phyloP scores from a whole-genome alignment of 805 yeast genomes.

The Starmerella apis region DNA sequence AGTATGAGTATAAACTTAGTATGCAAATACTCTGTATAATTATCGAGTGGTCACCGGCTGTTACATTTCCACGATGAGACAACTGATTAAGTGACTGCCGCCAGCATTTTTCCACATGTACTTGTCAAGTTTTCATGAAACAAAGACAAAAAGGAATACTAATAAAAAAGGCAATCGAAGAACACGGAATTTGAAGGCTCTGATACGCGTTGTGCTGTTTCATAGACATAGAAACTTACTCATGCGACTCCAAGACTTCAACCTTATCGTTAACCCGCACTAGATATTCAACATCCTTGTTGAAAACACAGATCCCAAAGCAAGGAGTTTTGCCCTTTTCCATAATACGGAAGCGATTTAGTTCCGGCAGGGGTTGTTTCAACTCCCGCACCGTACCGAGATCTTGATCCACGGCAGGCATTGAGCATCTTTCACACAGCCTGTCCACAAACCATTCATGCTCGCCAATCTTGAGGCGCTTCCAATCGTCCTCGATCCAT shows the following conservation, averaged over 20 bases:
- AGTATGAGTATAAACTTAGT: too few relatives aligned
- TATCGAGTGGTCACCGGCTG: too few relatives aligned
- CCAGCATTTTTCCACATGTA: too few relatives aligned
- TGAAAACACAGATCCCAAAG: conserved; percentile 29
- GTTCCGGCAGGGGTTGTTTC: conserved; percentile 28
- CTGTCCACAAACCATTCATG: conserved; percentile 27
- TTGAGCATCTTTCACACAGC: conserved; percentile 29
- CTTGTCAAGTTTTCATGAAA: too few relatives aligned
- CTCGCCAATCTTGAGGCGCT: conserved; percentile 22
- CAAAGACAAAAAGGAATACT: too few relatives aligned
- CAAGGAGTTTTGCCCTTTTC: conserved; percentile 29
- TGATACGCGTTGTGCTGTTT: too few relatives aligned
- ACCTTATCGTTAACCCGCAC: conserved; percentile 28
- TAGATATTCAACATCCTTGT: conserved; percentile 21
- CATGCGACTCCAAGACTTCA: conserved; percentile 16
- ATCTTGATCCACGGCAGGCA: conserved; percentile 29
- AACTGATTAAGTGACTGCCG: too few relatives aligned
- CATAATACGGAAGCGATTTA: conserved; percentile 28
- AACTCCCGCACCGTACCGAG: conserved; percentile 23
- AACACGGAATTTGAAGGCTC: too few relatives aligned
- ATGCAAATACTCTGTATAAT: too few relatives aligned
- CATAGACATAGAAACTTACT: not conserved
- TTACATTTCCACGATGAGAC: too few relatives aligned
- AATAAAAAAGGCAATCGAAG: too few relatives aligned
- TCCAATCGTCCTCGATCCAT: conserved; percentile 32